Evolutionary conservation across 768 basidiomycete genomes (phyloP), one percentile per base, ranked within the genome.

Genomic region (Kwoniella sp.): DNA sequence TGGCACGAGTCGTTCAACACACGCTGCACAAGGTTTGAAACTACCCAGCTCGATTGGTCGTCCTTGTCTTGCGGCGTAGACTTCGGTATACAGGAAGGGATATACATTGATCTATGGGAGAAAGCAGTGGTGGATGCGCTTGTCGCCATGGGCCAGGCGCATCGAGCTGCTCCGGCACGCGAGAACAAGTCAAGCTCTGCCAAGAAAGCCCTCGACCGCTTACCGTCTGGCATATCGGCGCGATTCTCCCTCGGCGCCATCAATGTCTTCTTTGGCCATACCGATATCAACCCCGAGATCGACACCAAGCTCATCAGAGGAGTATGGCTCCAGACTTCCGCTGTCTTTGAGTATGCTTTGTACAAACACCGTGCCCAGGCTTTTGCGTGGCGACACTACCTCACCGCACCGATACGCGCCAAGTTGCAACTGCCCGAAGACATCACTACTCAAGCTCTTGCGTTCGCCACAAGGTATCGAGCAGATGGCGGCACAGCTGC

Each of bases 201-300:
- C 29, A 28, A 15, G 34, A 37, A 61, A 45, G 55, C 81, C 20
- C 69, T 82, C 61, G 82, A 83, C 55, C 70, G 76, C 31, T 79
- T 90, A 23, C 86, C 87, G 1, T 76, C 82, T 12, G 90, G 91
- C 1, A 68, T 89, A 30, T 82, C 84, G 5, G 71, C 84, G 25
- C 85, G 87, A 29, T 23, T 89, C 34, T 84, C 90, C 0, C 68
- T 93, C 50, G 85, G 84, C 0, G 85, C 86, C 37, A 82, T 90
- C 52, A 86, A 88, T 28, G 73, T 90, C 11, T 87, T 90, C 62
- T 75, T 92, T 56, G 90, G 90, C 7, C 86, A 88, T n/a, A 85
- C 85, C 37, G 93, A 95, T 76, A 84, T 93, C 59, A 91, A 91
- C 67, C 90, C 90, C 0, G 81, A 84, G 0, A 89, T 89, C 59